Evolutionary conservation across 1,284 basidiomycete genomes (phyloP), one percentile per base, ranked within the genome.

Genomic region (Cystobasidiaceae sp.): DNA sequence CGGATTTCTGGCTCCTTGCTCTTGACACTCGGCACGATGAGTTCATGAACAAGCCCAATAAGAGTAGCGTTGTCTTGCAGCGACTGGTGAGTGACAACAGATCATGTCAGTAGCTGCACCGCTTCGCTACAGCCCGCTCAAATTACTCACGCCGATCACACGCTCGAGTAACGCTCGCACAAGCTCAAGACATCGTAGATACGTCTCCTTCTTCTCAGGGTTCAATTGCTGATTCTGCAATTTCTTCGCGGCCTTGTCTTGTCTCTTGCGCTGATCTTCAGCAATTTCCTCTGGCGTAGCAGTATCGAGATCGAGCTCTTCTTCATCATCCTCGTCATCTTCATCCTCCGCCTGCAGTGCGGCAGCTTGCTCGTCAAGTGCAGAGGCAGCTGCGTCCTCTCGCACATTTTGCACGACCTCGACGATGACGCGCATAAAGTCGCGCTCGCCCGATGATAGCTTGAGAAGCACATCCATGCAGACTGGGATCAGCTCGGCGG

Each of bases 61-160:
- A 97, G 80, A 0, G 90, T 93, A 1, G 90, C 90, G 77, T 97
- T 94, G 71, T 97, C 93, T 74, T 94, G 90, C 67, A 97, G 86
- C 0, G 85, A 87, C 87, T 90, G 73, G 0, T 9, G 30, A 34
- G n/a, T n/a, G 27, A 49, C 8, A 30, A 19, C 17, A 37, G n/a
- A 21, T 43, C 5, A 57, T 43, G 19, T 6, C 11, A 13, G 9
- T 11, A 25, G 33, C 11, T 13, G n/a, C 2, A 17, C 32, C 9
- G 2, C 4, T 46, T 6, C 41, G 8, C 8, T 23, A 19, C n/a
- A n/a, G n/a, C n/a, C n/a, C n/a, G 57, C 8, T 19, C 13, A 8
- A 11, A n/a, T 41, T 8, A 80, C 86, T 59, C 72, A 93, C 91
- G 23, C 89, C 86, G 71, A 92, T 86, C 23, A 94, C 90, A 17